Evolutionary conservation across 2,329 filamentous ascomycete genomes (phyloP), one percentile per base, ranked within the genome.

Genomic region (Aspergillus sergii): DNA sequence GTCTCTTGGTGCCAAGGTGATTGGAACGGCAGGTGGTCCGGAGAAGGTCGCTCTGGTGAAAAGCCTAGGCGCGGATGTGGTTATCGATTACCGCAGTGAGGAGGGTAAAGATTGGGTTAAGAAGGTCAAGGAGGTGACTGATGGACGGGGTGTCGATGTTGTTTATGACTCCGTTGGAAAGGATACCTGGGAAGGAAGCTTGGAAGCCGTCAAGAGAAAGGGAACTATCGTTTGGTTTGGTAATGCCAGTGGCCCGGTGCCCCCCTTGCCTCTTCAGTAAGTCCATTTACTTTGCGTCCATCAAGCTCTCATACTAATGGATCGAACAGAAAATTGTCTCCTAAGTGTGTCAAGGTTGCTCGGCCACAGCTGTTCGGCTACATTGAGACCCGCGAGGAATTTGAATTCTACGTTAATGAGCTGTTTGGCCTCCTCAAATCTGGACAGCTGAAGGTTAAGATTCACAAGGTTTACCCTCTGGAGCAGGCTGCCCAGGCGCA

Each of bases 111-210:
- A 95, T 60, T 85, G 85, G 75, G 89, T 95, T 60, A 91, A 96
- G 67, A 84, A 85, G 73, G 84, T 97, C 62, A 96, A 96, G 73
- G 93, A 97, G 82, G 88, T 92, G 56, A 97, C 93, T 0, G 86
- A 83, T 2, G 90, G 90, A 0, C 80, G 88, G 64, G 94, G 94
- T 9, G 89, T 90, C 2, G 86, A 88, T 66, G 92, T 89, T 11
- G 90, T 96, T 32, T 96, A 93, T 74, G 93, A 97, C 75, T 91
- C 91, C 7, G 92, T 97, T 3, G 94, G 93, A 14, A 92, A 92
- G 80, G 84, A 85, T 56, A 97, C 94, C 0, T 96, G 95, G 79
- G 92, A 97, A 69, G 83, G 86, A 23, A 90, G 89, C 71, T 76
- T 97, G 67, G 87, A 93, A 67, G 86, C 88, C 69, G 84, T 94